Percentiles rank a stretch among this genome's conserved stretches.
Conservation (phyloP, 805 yeast species). For the Ogataea angusta region DNA sequence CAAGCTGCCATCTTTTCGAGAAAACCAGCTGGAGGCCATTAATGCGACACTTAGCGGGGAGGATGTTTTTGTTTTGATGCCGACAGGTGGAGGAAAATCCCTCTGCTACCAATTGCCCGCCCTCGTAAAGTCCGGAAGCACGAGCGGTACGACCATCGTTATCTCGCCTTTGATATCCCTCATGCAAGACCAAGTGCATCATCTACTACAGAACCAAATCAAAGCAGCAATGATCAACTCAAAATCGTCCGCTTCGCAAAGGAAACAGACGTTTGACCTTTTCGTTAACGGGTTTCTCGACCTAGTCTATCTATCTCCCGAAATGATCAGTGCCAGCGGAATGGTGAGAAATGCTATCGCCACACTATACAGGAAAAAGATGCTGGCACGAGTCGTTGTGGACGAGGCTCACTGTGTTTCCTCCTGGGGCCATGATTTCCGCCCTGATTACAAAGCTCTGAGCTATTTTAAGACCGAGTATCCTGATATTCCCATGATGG, state of each 20-base stretch:
- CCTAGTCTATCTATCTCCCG: slow-evolving; percentile 87
- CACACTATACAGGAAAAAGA: slow-evolving; percentile 48
- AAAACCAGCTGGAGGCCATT: slow-evolving; percentile 84
- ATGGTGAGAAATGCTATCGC: slow-evolving; percentile 64
- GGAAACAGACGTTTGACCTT: slow-evolving; percentile 56
- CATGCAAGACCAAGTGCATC: slow-evolving; percentile 96
- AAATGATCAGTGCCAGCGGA: slow-evolving; percentile 78
- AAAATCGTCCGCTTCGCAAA: slow-evolving; percentile 59
- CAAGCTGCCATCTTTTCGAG: slow-evolving; percentile 63
- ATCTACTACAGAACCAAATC: slow-evolving; percentile 62
- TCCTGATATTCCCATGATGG: slow-evolving; percentile 88
- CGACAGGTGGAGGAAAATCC: slow-evolving; percentile 98
- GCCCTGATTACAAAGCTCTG: slow-evolving; percentile 90
- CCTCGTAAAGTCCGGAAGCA: slow-evolving; percentile 65
- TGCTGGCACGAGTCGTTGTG: slow-evolving; percentile 81
- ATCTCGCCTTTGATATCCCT: slow-evolving; percentile 91
- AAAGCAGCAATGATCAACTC: slow-evolving; percentile 89
- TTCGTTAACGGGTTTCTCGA: slow-evolving; percentile 67
- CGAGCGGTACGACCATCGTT: slow-evolving; percentile 84
- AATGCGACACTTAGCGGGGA: slow-evolving; percentile 70
- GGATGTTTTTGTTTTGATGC: slow-evolving; percentile 95
- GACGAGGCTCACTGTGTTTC: slow-evolving; percentile 99
- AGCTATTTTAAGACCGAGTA: slow-evolving; percentile 67
- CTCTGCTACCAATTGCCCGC: slow-evolving; percentile 96
- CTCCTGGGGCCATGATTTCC: slow-evolving; percentile 98